These are phyloP conservation scores for Lunularia cruciata DNA, from an alignment of 225 moss, liverwort and hornwort genomes.

Conservation along the genomic window DNA sequence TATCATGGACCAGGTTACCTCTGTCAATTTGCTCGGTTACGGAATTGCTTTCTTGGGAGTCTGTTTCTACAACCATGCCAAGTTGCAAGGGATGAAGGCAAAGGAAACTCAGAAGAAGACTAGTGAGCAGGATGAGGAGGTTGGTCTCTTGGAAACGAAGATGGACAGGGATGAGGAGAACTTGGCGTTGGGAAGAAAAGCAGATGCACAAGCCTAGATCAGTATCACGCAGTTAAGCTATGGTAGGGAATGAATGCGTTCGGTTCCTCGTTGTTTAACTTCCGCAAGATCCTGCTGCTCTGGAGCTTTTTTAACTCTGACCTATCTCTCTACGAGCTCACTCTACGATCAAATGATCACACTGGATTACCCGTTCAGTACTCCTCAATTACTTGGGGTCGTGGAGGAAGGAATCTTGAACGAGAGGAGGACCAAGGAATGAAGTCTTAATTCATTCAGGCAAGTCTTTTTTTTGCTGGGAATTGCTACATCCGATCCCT, in stretches of 20 bases:
- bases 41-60: slow-evolving; percentile 54
- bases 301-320: slow-evolving; percentile 2
- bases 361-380: not conserved
- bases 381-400: not conserved
- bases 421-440: not conserved
- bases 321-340: not conserved
- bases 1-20: slow-evolving; percentile 51
- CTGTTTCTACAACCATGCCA: slow-evolving; percentile 57
- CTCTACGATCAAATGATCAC: not conserved
- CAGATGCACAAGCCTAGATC: slow-evolving; percentile 37
- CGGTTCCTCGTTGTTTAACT: slow-evolving; percentile 1
- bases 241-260: slow-evolving; percentile 2
- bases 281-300: not conserved
- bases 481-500: slow-evolving; percentile 10
- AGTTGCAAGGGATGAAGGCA: slow-evolving; percentile 53
- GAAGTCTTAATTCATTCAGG: slow-evolving; percentile 17
- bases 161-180: slow-evolving; percentile 37
- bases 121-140: slow-evolving; percentile 47
- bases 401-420: not conserved
- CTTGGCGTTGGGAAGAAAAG: slow-evolving; percentile 26
- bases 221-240: not conserved
- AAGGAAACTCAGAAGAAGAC: slow-evolving; percentile 53
- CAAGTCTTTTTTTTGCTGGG: slow-evolving; percentile 17
- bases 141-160: slow-evolving; percentile 49
- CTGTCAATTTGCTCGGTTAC: slow-evolving; percentile 52